These are phyloP conservation scores for Mycena floridula DNA, from an alignment of 768 basidiomycete species.

Conservation along the genomic window DNA sequence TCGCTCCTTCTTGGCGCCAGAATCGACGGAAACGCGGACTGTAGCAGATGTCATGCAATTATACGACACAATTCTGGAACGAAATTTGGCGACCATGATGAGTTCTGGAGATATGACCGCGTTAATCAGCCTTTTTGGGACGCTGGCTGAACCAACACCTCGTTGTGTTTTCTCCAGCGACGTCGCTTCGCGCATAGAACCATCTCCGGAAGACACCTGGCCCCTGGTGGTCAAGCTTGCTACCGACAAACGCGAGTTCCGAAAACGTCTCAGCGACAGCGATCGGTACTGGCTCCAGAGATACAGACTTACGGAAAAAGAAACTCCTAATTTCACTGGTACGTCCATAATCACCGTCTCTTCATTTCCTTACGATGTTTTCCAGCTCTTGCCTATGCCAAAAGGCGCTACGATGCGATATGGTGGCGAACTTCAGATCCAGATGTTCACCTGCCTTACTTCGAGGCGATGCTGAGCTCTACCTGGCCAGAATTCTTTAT, in stretches of 20 bases:
- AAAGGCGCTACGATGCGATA: slow-evolving; percentile 33
- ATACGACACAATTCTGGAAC: too few species aligned
- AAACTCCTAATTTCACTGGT: too few species aligned
- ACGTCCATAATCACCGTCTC: too few species aligned
- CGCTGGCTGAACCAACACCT: slow-evolving; percentile 32
- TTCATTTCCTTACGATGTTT: neutral
- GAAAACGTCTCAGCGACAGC: slow-evolving; percentile 26
- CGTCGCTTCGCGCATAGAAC: slow-evolving; percentile 21
- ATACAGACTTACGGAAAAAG: too few species aligned
- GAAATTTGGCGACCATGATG: too few species aligned
- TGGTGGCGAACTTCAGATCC: slow-evolving; percentile 28
- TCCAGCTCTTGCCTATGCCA: slow-evolving; percentile 25
- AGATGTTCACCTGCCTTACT: slow-evolving; percentile 42
- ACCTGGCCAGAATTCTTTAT: slow-evolving; percentile 19
- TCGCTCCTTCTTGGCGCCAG: too few species aligned
- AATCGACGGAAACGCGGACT: too few species aligned
- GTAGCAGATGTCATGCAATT: too few species aligned
- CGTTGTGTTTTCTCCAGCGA: slow-evolving; percentile 16
- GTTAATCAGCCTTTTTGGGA: slow-evolving; percentile 44
- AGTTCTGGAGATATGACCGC: slow-evolving; percentile 28
- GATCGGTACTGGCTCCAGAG: slow-evolving; percentile 63
- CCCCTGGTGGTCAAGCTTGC: slow-evolving; percentile 38
- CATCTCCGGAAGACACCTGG: slow-evolving; percentile 36
- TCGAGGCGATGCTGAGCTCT: slow-evolving; percentile 31
- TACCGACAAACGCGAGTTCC: slow-evolving; percentile 34